Evolutionary conservation across 441 rosid species (phyloP), one percentile per base, ranked within the genome.

Genomic region (Arabidopsis hybrid): DNA sequence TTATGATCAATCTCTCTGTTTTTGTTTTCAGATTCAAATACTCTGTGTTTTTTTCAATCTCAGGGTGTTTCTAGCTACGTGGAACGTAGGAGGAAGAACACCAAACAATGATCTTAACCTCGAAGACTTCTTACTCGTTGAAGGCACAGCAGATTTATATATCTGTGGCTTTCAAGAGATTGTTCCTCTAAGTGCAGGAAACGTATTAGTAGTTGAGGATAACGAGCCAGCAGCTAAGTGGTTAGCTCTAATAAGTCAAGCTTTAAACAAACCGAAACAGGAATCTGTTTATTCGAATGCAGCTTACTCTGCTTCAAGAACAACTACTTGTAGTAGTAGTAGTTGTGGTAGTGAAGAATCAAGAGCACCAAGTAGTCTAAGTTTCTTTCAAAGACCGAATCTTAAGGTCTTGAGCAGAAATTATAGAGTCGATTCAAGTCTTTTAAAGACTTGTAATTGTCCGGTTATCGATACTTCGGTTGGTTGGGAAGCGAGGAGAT

Each of bases 121-220:
- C 9, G 97, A 95, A 82, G 91, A 91, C 71, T 92, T 91, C 75
- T 79, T 95, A 77, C 90, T 87, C 51, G 88, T 86, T 21, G 96
- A 91, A 57, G 94, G 87, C 57, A 85, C 86, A 72, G 89, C 99
- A 8, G 99, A 92, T 81, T 50, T 95, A 38, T 95, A 95, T 73
- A 87, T 95, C 53, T 85, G 94, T 71, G 99, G 99, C 85, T 95
- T 95, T 80, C 99, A 95, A 86, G 99, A 95, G 86, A 84, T 95
- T 52, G 97, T 95, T 63, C 97, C 97, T 9, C 78, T 95, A 13
- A 95, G 85, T 78, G 97, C 99, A 18, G 99, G 99, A 52, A 95
- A 95, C 53, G 91, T 95, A 8, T 76, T 95, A 42, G 97, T 88
- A 45, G 84, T 73, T 18, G 99, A 95, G 81, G 99, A 95, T 82